These are phyloP conservation scores for Phlebiopsis flavidoalba DNA, from an alignment of 768 basidiomycete species.

Conservation along the genomic window DNA sequence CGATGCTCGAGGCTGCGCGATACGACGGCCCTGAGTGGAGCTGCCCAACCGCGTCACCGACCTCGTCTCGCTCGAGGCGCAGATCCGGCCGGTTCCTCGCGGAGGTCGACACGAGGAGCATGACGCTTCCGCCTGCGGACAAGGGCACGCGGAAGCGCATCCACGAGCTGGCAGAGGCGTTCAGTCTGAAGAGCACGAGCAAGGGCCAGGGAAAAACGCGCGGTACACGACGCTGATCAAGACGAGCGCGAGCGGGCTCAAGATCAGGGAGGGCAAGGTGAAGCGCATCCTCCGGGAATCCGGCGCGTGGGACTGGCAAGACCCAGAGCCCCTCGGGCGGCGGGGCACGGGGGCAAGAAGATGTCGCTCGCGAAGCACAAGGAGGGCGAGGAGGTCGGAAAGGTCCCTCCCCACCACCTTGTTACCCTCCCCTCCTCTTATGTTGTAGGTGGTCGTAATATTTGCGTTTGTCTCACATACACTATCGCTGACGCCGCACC, in stretches of 20 bases:
- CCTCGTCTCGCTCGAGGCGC: slow-evolving; percentile 59
- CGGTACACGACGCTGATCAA: slow-evolving; percentile 77
- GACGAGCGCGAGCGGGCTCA: slow-evolving; percentile 53
- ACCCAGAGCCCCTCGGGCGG: slow-evolving; percentile 9
- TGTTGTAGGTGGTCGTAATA: background rate
- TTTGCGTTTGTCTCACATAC: background rate
- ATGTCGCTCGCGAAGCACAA: slow-evolving; percentile 43
- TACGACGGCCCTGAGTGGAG: slow-evolving; percentile 35
- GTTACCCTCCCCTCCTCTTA: no score
- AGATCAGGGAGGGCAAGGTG: slow-evolving; percentile 59
- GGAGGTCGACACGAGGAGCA: slow-evolving; percentile 47
- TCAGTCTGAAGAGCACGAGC: slow-evolving; percentile 74
- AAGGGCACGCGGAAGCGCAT: slow-evolving; percentile 66
- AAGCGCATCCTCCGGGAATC: slow-evolving; percentile 31
- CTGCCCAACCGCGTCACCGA: slow-evolving; percentile 52
- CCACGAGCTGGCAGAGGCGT: slow-evolving; percentile 77
- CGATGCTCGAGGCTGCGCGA: slow-evolving; percentile 52
- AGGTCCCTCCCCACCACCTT: slow-evolving; percentile 34
- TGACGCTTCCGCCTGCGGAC: slow-evolving; percentile 76
- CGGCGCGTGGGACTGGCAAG: slow-evolving; percentile 21
- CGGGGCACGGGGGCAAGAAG: slow-evolving; percentile 23
- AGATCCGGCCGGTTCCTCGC: slow-evolving; percentile 67
- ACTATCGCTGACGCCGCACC: background rate
- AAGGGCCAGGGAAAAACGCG: slow-evolving; percentile 55
- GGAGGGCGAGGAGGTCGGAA: slow-evolving; percentile 89